Percentiles rank a stretch among this genome's conserved stretches.
Conservation (phyloP, 2,329 filamentous ascomycete species). For the Xylariaceae sp. region DNA sequence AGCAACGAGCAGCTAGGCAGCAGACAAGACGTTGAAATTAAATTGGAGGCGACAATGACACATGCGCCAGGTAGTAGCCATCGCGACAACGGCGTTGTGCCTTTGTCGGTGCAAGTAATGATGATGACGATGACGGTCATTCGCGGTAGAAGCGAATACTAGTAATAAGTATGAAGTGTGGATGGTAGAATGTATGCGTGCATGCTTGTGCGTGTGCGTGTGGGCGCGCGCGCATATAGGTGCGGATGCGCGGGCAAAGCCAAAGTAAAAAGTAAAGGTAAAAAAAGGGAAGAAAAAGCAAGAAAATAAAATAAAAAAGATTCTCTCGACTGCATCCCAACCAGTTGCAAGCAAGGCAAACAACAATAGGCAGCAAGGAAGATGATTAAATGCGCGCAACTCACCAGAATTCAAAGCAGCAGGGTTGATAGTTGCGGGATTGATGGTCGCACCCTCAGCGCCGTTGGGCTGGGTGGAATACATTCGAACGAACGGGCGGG, state of each 20-base stretch:
- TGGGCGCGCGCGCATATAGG: constrained; percentile 3
- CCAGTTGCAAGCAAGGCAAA: neutral
- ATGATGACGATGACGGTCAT: constrained; percentile 28
- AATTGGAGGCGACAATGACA: constrained; percentile 23
- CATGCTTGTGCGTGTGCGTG: constrained; percentile 8
- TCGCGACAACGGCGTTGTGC: constrained; percentile 26
- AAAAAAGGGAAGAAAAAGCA: constrained; percentile 21
- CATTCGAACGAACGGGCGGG: no score
- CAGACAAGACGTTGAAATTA: constrained; percentile 18
- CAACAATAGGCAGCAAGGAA: constrained; percentile 11
- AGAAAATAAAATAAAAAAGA: constrained; percentile 16
- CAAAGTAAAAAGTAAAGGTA: no score
- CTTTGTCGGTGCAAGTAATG: constrained; percentile 8
- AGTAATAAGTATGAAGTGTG: neutral
- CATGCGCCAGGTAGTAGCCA: constrained; percentile 24
- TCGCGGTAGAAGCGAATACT: neutral
- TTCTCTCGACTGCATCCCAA: neutral
- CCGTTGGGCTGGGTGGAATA: constrained; percentile 69
- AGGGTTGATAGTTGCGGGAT: constrained; percentile 83
- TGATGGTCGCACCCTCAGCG: constrained; percentile 86
- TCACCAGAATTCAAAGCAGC: constrained; percentile 61
- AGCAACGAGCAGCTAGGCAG: constrained; percentile 28
- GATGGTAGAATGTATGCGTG: constrained; percentile 4
- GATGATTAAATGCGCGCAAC: constrained; percentile 37
- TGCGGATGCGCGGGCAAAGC: constrained; percentile 16